Conservation (phyloP, 495 filamentous ascomycete species). For the Emericellopsis terricola region DNA sequence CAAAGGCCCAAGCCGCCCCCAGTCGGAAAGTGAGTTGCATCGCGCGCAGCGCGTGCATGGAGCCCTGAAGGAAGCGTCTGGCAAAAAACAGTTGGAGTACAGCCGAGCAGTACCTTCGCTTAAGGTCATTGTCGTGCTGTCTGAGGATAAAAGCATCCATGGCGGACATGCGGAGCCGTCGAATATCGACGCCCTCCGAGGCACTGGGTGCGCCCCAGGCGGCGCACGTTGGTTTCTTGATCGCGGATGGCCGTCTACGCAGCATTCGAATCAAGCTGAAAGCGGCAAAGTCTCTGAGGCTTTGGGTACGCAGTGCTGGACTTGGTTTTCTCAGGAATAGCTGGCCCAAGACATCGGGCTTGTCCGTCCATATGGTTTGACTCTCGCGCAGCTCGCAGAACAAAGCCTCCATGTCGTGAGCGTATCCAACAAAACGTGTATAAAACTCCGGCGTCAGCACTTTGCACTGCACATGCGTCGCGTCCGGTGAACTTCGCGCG, state of each 20-base stretch:
- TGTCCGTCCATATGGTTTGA: constrained; percentile 31
- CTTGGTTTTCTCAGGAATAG: constrained; percentile 17
- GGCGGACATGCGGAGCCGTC: constrained; percentile 17
- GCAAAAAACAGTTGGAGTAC: too few species aligned
- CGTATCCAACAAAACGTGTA: constrained; percentile 33
- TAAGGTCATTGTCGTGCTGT: constrained; percentile 9
- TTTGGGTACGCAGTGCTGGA: constrained; percentile 9
- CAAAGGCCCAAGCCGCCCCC: too few species aligned
- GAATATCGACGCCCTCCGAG: constrained; percentile 10
- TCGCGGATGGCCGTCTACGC: constrained; percentile 15
- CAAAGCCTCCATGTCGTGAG: constrained; percentile 30
- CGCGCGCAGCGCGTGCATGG: too few species aligned
- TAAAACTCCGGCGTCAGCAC: constrained; percentile 44
- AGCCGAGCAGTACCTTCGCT: too few species aligned
- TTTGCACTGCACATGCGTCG: constrained; percentile 25
- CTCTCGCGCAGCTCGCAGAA: constrained; percentile 30
- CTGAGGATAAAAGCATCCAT: constrained; percentile 24
- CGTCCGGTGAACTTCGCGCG: constrained; percentile 3
- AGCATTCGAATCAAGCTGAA: constrained; percentile 19
- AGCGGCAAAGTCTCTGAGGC: constrained; percentile 12
- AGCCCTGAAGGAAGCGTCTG: too few species aligned
- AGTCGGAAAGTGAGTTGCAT: too few species aligned
- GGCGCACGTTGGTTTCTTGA: constrained; percentile 15
- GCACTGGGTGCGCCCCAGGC: constrained; percentile 3
- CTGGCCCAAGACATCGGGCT: constrained; percentile 22